Evolutionary conservation across 139 green algal genomes (phyloP), one percentile per base, ranked within the genome.

Genomic region (Picochlorum sp.): DNA sequence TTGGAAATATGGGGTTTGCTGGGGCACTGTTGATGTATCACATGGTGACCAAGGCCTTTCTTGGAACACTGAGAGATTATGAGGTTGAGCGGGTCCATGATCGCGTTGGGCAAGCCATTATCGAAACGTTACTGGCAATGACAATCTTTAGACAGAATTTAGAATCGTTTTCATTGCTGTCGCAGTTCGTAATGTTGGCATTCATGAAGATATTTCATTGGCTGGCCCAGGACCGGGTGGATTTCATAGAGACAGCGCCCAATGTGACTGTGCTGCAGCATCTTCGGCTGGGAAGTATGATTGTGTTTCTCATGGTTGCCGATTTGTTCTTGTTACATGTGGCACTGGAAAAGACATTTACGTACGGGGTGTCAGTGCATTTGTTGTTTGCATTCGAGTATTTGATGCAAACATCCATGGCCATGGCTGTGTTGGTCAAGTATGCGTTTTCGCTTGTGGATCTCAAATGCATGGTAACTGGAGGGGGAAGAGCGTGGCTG

Each of bases 361-460:
- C 61, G 14, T 72, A 63, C 11, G 84, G 80, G 4, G 86, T 94
- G 45, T 86, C 70, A 15, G 85, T 98, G n/a, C 78, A 95, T 68
- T 77, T 98, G 32, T 85, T 98, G 30, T 99, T 99, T 63, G 90
- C 89, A 0, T 99, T 99, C 68, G 94, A 99, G 78, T 97, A 96
- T 71, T 78, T 63, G 49, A 95, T 97, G 67, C 81, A 91, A 32
- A 73, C 82, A 4, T 90, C 82, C 1, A 74, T 84, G 8, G 67
- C 85, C 10, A 66, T 88, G 23, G 73, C 80, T 47, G 86, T 84
- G 47, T 72, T 80, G 50, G 41, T 88, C 64, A 98, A 98, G 77
- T 66, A 66, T 32, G 23, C 23, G 5, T 23, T 66, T 50, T 85
- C 82, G 18, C 76, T 81, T 63, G 69, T 84, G 8, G 89, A 97